Evolutionary conservation across 2,329 filamentous ascomycete species (phyloP).

Genomic region (Cercospora sesami): DNA sequence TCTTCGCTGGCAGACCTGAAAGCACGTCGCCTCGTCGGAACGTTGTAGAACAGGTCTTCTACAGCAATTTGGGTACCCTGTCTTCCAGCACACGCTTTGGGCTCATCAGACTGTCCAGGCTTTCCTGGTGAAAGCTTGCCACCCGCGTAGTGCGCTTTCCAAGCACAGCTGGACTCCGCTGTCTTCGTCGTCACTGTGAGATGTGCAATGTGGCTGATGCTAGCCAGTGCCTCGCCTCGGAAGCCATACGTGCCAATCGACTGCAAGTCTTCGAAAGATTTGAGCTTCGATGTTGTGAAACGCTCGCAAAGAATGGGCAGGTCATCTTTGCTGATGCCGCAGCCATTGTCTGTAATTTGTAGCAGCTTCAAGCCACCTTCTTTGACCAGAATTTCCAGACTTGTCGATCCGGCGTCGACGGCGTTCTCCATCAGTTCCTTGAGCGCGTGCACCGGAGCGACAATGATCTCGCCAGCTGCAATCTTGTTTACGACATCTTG

Average conservation of each 20-base stretch:
- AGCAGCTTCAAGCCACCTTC: slow-evolving; percentile 92
- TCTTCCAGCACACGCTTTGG: slow-evolving; percentile 82
- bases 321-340: slow-evolving; percentile 92
- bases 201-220: slow-evolving; percentile 98
- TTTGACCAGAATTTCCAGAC: slow-evolving; percentile 86
- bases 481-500: slow-evolving; percentile 98
- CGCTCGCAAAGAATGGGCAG: slow-evolving; percentile 88
- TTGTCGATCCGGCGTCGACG: slow-evolving; percentile 93
- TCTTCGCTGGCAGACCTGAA: slow-evolving; percentile 92
- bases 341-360: slow-evolving; percentile 96
- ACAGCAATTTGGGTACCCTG: slow-evolving; percentile 92
- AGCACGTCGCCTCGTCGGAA: slow-evolving; percentile 81
- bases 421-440: slow-evolving; percentile 98
- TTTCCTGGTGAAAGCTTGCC: slow-evolving; percentile 80
- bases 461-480: slow-evolving; percentile 95
- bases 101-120: slow-evolving; percentile 81
- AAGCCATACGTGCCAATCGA: slow-evolving; percentile 97
- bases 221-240: slow-evolving; percentile 90
- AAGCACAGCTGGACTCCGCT: slow-evolving; percentile 81
- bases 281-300: slow-evolving; percentile 95
- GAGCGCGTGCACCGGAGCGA: slow-evolving; percentile 90
- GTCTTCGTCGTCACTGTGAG: slow-evolving; percentile 93
- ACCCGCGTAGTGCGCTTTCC: slow-evolving; percentile 82
- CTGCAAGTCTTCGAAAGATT: slow-evolving; percentile 85
- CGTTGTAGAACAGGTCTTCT: slow-evolving; percentile 96